phyloP scores from a whole-genome alignment of 1,284 basidiomycete genomes.

The Cryptococcus sp. region DNA sequence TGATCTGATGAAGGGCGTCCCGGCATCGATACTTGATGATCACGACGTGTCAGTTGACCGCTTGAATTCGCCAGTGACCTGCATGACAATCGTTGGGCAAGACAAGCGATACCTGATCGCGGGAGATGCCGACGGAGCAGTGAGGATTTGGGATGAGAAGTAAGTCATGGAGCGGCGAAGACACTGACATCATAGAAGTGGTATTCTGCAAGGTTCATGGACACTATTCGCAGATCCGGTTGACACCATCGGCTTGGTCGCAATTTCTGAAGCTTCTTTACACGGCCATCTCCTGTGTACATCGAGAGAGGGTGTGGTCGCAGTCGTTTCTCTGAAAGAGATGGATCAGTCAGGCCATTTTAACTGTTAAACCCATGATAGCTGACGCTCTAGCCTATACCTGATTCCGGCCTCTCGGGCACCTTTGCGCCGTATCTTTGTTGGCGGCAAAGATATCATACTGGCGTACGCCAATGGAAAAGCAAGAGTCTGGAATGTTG shows the following conservation, averaged over 20 bases:
- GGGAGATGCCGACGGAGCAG: conserved; percentile 43
- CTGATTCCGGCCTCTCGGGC: conserved; percentile 71
- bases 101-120: conserved; percentile 23
- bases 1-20: no score
- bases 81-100: conserved; percentile 13
- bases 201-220: conserved; percentile 26
- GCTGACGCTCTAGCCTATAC: conserved; percentile 56
- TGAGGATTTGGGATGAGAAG: conserved; percentile 40
- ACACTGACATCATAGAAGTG: background rate
- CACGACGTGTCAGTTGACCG: conserved; percentile 16
- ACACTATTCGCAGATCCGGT: conserved; percentile 52
- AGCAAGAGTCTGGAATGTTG: conserved; percentile 83
- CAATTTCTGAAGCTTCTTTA: conserved; percentile 54
- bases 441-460: conserved; percentile 68
- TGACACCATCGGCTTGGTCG: conserved; percentile 17
- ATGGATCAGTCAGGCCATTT: conserved; percentile 62
- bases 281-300: conserved; percentile 69
- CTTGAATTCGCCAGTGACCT: conserved; percentile 30
- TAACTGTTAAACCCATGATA: conserved; percentile 1
- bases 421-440: conserved; percentile 61
- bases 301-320: conserved; percentile 74
- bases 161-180: conserved; percentile 7
- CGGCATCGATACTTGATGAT: no score
- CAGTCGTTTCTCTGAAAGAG: conserved; percentile 68
- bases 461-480: conserved; percentile 71